Evolutionary conservation across 1,284 basidiomycete genomes (phyloP).

Genomic region (Cutaneotrichosporon arboriforme): DNA sequence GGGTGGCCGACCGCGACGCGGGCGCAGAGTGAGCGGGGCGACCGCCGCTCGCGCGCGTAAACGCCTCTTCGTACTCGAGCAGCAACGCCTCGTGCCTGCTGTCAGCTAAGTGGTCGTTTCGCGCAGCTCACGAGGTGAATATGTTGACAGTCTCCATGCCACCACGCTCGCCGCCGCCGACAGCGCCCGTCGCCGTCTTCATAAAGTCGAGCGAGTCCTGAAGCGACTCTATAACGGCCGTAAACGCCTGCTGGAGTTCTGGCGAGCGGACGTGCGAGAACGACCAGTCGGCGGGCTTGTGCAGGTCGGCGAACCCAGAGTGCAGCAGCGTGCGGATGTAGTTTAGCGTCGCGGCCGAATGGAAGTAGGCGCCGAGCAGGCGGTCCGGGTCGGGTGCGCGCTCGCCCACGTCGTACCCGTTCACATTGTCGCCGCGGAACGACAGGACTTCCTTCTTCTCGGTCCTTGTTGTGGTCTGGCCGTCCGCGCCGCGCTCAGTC

Average conservation of each 20-base stretch:
- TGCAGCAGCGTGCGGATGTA: slow-evolving; percentile 80
- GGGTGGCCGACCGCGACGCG: slow-evolving; percentile 21
- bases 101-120: background rate
- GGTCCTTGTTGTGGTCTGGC: slow-evolving; percentile 30
- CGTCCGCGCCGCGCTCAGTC: slow-evolving; percentile 40
- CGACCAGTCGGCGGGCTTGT: slow-evolving; percentile 89
- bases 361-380: slow-evolving; percentile 83
- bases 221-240: slow-evolving; percentile 73
- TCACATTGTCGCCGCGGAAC: slow-evolving; percentile 88
- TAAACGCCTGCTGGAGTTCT: slow-evolving; percentile 71
- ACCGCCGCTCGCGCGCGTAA: slow-evolving; percentile 59
- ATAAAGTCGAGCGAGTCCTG: slow-evolving; percentile 92
- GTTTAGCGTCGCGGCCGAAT: slow-evolving; percentile 89
- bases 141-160: slow-evolving; percentile 88
- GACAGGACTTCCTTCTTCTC: slow-evolving; percentile 43
- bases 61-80: slow-evolving; percentile 86
- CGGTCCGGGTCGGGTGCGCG: slow-evolving; percentile 81
- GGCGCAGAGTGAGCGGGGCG: slow-evolving; percentile 21
- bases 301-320: slow-evolving; percentile 85
- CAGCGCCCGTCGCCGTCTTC: slow-evolving; percentile 61
- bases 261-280: slow-evolving; percentile 83
- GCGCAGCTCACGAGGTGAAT: slow-evolving; percentile 67
- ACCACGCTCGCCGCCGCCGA: slow-evolving; percentile 54
- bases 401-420: slow-evolving; percentile 66
- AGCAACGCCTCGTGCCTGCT: slow-evolving; percentile 85